Conservation (phyloP, 192 early-diverging fungal genomes). For the Backusella tarrabulga region DNA sequence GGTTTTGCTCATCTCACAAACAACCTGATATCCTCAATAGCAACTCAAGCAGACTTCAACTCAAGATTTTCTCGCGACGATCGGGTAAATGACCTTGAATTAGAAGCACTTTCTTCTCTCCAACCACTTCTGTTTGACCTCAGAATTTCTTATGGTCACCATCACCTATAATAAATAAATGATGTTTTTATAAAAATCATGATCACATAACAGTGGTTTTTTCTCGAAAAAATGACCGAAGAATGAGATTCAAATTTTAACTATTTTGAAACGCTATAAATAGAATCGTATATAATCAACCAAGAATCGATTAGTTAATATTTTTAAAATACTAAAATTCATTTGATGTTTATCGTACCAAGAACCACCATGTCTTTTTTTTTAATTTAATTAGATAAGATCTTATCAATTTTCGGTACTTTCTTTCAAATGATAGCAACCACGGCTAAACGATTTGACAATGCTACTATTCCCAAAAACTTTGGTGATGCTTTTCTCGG, state of each 20-base stretch:
- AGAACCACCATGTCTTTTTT: background rate
- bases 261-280: background rate
- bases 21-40: too few relatives aligned
- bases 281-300: background rate
- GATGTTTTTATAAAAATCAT: background rate
- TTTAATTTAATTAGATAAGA: conserved; percentile 2
- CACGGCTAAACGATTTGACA: background rate
- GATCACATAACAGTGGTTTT: background rate
- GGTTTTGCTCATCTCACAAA: too few relatives aligned
- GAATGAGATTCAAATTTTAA: conserved; percentile 5
- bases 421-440: background rate
- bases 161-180: too few relatives aligned
- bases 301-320: background rate
- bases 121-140: too few relatives aligned
- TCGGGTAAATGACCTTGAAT: too few relatives aligned
- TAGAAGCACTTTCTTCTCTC: too few relatives aligned
- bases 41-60: too few relatives aligned
- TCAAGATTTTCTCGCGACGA: too few relatives aligned
- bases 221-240: background rate
- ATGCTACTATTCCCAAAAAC: background rate
- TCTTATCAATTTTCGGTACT: background rate
- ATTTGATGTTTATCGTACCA: background rate
- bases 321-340: background rate
- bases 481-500: background rate
- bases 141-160: too few relatives aligned